phyloP scores from a whole-genome alignment of 2,329 filamentous ascomycete genomes.

The Scopulariopsis brevicaulis region DNA sequence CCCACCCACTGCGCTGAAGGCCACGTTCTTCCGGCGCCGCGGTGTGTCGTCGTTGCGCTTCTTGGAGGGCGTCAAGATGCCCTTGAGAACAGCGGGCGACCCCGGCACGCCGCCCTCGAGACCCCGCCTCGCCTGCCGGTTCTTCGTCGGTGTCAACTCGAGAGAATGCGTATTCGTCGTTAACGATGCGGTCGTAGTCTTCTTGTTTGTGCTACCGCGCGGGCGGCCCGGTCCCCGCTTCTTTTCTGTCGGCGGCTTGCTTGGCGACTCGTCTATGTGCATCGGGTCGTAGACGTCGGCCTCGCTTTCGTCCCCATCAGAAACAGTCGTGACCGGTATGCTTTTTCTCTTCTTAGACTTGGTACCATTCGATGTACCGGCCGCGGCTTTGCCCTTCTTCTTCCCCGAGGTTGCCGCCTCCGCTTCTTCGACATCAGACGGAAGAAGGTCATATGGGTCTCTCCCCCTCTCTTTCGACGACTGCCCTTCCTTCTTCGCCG shows the following conservation, averaged over 20 bases:
- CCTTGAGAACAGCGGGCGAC: conserved; percentile 25
- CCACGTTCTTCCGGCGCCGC: conserved; percentile 40
- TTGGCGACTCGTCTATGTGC: conserved; percentile 1
- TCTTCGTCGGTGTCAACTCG: neutral
- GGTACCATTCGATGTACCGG: neutral
- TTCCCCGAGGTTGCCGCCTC: neutral
- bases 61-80: conserved; percentile 45
- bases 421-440: neutral
- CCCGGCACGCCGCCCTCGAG: neutral
- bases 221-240: conserved; percentile 6
- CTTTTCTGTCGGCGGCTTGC: conserved; percentile 7
- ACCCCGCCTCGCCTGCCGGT: neutral
- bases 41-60: conserved; percentile 16
- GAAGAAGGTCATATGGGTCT: neutral
- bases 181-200: neutral
- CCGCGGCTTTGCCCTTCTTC: neutral
- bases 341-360: neutral
- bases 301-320: conserved; percentile 1
- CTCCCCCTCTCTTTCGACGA: neutral
- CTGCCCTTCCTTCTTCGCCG: neutral
- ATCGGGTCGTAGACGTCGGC: neutral
- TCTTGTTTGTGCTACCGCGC: conserved; percentile 7
- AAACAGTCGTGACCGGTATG: neutral
- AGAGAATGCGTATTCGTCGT: neutral
- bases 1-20: conserved; percentile 27